Evolutionary conservation across 192 early-diverging fungal genomes (phyloP), one percentile per base, ranked within the genome.

Genomic region (Backusella westeae): DNA sequence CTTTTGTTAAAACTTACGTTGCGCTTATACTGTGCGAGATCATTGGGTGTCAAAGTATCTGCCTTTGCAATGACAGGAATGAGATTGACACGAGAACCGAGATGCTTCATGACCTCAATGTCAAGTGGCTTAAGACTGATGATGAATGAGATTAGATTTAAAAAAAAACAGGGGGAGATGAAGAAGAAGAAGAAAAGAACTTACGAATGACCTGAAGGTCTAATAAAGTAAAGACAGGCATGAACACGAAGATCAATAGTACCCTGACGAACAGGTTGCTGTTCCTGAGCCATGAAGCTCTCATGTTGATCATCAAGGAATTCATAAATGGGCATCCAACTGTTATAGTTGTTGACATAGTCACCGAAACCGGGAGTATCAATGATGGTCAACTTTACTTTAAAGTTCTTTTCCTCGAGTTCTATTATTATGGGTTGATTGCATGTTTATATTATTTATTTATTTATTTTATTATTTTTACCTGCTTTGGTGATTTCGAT

Each of bases 291-390:
- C 67, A 99, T 85, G 82, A 93, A 99, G 21, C 90, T 87, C 69
- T 95, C 94, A 83, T 96, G 96, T 79, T 95, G 95, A 73, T 93
- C 94, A 88, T 98, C 95, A 83, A 99, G 96, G 83, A 94, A 93
- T 80, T 96, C 92, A 81, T 96, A 82, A 79, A 99, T 96, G 9
- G 97, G 96, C 81, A 96, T 92, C 97, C 97, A 99, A 81, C 92
- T 94, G 76, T 78, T 90, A 71, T 96, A 93, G 87, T 99, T 99
- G 86, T 98, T 99, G 82, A 99, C 94, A 83, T 94, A 95, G 83
- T 99, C 97, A 76, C 97, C 96, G 79, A 95, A 99, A 15, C 97
- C 97, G 36, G 97, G 97, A 19, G 97, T 98, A 78, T 99, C 97
- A 38, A 97, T 96, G 35, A 99, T 93, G 53, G 93, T 97, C 21